Conservation (phyloP, 1,139 yeast species). For the Candida sanyaensis region DNA sequence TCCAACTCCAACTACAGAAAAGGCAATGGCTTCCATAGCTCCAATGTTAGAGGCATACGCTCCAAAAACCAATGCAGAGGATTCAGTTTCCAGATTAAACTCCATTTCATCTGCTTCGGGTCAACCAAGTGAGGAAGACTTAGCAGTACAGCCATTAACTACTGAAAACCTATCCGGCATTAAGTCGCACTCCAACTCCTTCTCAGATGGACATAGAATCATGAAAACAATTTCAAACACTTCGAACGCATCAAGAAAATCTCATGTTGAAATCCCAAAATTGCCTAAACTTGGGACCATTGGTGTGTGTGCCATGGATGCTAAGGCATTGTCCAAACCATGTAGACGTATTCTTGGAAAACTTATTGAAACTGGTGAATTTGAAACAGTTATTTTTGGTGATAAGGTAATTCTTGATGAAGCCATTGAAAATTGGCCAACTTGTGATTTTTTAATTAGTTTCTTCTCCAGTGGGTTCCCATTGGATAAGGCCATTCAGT, state of each 20-base stretch:
- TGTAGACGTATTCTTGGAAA: constrained; percentile 89
- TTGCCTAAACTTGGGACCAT: constrained; percentile 85
- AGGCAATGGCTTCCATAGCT: constrained; percentile 76
- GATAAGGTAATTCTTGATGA: constrained; percentile 97
- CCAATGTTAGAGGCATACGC: constrained; percentile 72
- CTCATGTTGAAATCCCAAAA: constrained; percentile 47
- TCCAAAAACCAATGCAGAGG: constrained; percentile 71
- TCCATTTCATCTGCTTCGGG: constrained; percentile 22
- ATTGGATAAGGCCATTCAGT: constrained; percentile 88
- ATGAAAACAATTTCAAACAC: constrained; percentile 40
- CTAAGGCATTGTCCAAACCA: constrained; percentile 93
- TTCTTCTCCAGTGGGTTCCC: constrained; percentile 98
- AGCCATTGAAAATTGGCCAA: constrained; percentile 94
- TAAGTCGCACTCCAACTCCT: constrained; percentile 10
- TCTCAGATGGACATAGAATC: constrained; percentile 18
- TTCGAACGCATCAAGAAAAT: constrained; percentile 38
- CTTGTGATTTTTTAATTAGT: constrained; percentile 91
- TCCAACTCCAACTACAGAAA: constrained; percentile 41
- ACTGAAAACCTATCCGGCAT: constrained; percentile 8
- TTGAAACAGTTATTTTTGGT: constrained; percentile 95
- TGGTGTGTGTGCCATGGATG: constrained; percentile 99
- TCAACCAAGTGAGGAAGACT: constrained; percentile 5
- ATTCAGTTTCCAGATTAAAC: constrained; percentile 26
- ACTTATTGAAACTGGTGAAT: constrained; percentile 89
- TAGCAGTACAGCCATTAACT: constrained; percentile 10